Evolutionary conservation across 306 rosid genomes (phyloP), one percentile per base, ranked within the genome.

Genomic region (Sophora flavescens): DNA sequence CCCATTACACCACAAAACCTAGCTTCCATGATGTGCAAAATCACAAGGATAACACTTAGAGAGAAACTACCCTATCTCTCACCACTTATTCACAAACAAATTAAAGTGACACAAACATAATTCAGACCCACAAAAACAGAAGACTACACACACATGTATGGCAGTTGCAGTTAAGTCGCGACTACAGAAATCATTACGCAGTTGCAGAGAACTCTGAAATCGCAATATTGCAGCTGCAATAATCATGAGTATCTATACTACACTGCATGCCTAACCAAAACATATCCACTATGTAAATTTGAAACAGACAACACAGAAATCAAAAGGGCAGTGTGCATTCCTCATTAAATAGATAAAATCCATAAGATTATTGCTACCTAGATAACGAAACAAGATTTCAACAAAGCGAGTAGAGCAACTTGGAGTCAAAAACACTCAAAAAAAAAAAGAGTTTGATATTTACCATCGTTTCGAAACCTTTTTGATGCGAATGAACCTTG

Each of bases 401-500:
- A 41, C 10, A 60, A 35, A 39, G 7, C 16, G 11, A 7, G 3
- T 35, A 10, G 38, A 77, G 15, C 45, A 26, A 48, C 14, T 52
- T 33, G 51, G 12, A 53, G 39, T 10, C 53, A n/a, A 72, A 66
- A 42, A 6, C 47, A 65, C 0, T 12, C 16, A 1, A 33, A 35
- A 33, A 0, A 10, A 17, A 0, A 69, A 44, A 0, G 8, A 8
- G 47, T 41, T 12, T 13, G n/a, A 77, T 33, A 38, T 13, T 73
- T 63, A 86, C 89, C 87, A 13, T 83, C 81, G 51, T 80, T 80
- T 2, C 81, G 77, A 41, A 75, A 80, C 81, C 87, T 81, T 57
- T 86, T 86, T 41, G 89, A 73, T 17, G 81, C 83, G 14, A 83
- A 72, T 8, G 89, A 75, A 65, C 77, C 79, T 33, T 76, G 89